A percentile compares a stretch with the other conserved stretches of the same genome.
These are phyloP conservation scores for Dicorynia guianensis DNA, from an alignment of 306 rosid genomes.

Conservation along the genomic window DNA sequence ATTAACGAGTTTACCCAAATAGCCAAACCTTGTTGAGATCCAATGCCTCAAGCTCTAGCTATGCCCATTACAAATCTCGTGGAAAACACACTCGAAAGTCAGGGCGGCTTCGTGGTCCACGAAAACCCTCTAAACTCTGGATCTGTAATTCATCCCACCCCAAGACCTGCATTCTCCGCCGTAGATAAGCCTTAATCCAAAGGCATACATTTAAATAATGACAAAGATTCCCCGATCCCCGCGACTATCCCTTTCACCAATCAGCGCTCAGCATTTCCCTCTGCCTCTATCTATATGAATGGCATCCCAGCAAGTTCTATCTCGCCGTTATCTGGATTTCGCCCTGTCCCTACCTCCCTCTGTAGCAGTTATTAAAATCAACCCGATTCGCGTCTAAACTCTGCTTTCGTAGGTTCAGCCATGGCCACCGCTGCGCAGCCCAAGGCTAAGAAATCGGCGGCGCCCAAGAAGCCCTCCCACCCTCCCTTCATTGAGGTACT, in stretches of 20 bases:
- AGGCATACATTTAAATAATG: constrained; percentile 59
- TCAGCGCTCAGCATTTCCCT: constrained; percentile 47
- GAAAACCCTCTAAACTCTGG: too few species aligned
- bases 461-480: constrained; percentile 46
- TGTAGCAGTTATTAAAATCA: neutral
- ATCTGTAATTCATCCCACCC: too few species aligned
- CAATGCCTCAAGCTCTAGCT: constrained; percentile 12
- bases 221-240: constrained; percentile 53
- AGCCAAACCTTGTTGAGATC: constrained; percentile 15
- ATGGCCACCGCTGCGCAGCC: constrained; percentile 35
- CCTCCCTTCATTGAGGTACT: constrained; percentile 84
- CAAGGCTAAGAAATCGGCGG: constrained; percentile 43
- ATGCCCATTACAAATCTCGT: constrained; percentile 41
- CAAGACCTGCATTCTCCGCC: constrained; percentile 34
- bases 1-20: neutral
- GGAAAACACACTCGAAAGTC: constrained; percentile 63
- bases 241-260: constrained; percentile 53
- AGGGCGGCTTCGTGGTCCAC: too few species aligned
- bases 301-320: too few species aligned
- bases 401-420: neutral
- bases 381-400: too few species aligned
- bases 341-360: neutral
- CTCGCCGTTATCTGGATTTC: neutral
- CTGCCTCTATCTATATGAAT: constrained; percentile 40
- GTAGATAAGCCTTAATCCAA: constrained; percentile 60